Percentiles rank a stretch among this genome's conserved stretches.
These are phyloP conservation scores for Guadua angustifolia DNA, from an alignment of 176 grass and related monocot genomes.

Conservation along the genomic window DNA sequence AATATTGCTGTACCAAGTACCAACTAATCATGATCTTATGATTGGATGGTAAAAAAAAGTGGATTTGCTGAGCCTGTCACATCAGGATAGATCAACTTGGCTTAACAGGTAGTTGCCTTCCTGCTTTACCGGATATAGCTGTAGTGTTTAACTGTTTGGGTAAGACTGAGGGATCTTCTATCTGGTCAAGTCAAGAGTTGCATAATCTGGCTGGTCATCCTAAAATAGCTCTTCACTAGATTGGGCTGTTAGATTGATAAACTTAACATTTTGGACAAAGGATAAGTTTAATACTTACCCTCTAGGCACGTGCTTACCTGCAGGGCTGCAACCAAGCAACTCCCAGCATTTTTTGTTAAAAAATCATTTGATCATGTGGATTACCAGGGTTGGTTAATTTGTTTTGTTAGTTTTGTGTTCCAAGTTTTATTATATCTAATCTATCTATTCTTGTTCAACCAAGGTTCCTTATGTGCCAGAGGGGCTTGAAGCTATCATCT, in stretches of 20 bases:
- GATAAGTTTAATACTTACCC: neutral
- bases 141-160: neutral
- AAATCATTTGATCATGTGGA: constrained; percentile 19
- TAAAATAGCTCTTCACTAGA: constrained; percentile 4
- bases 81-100: constrained; percentile 15
- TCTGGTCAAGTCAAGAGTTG: neutral
- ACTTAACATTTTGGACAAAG: neutral
- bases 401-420: neutral
- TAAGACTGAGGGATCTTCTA: neutral
- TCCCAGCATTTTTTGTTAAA: neutral
- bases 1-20: neutral
- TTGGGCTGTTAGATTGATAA: neutral
- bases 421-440: constrained; percentile 10
- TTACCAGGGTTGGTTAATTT: neutral
- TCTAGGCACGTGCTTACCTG: neutral
- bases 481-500: constrained; percentile 94
- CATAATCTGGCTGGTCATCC: neutral
- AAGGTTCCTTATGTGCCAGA: constrained; percentile 91
- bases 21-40: neutral
- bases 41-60: constrained; percentile 22
- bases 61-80: neutral
- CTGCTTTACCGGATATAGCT: constrained; percentile 30
- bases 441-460: constrained; percentile 34
- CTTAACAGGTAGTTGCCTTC: neutral
- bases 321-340: constrained; percentile 1